Base-by-base conservation (phyloP, 441 rosid species). In the Pelargonium citronellum region DNA sequence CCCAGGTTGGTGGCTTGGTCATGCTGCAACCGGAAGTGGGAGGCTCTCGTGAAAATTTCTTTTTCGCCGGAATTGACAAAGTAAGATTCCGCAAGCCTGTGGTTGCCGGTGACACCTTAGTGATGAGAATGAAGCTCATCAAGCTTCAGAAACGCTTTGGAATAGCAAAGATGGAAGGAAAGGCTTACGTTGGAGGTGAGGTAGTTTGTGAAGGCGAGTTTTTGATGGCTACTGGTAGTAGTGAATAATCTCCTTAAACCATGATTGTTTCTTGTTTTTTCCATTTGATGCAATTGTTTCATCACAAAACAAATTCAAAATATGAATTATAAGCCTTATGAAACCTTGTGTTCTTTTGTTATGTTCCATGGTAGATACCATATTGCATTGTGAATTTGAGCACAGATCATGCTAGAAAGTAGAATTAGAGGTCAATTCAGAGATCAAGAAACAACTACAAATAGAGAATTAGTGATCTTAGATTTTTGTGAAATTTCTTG, bases 21-120 rank as follows among this genome's bases (percentile, higher is more conserved):
- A 85, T 91, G 92, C 83, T 93, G 80, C 91, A 88, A 78, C 95
- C 92, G 1, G 90, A 89, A 77, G 89, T 88, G 3, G 91, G 96
- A 73, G 92, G 92, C 20, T 89, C 92, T 66, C 87, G 78, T 8
- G 86, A 85, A 37, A 84, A 87, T 69, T 92, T 92, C 87, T 87
- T 87, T 82, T 86, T 90, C 71, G 94, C 90, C 0, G 95, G 90
- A 66, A 81, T 87, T 47, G 96, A 92, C 83, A 89, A 85, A 79
- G 94, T 89, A 53, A 86, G 93, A 74, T 91, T 89, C 82, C 78
- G 88, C 68, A 92, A 91, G 76, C 96, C 97, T 12, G 97, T 91
- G 53, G 78, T 92, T 67, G 97, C 98, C 0, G 97, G 97, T 19
- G 96, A 91, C 77, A 89, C 96, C 58, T 67, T 92, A 57, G 92